These are phyloP conservation scores for Fusarium algeriense DNA, from an alignment of 2,329 filamentous ascomycete species.

Conservation along the genomic window DNA sequence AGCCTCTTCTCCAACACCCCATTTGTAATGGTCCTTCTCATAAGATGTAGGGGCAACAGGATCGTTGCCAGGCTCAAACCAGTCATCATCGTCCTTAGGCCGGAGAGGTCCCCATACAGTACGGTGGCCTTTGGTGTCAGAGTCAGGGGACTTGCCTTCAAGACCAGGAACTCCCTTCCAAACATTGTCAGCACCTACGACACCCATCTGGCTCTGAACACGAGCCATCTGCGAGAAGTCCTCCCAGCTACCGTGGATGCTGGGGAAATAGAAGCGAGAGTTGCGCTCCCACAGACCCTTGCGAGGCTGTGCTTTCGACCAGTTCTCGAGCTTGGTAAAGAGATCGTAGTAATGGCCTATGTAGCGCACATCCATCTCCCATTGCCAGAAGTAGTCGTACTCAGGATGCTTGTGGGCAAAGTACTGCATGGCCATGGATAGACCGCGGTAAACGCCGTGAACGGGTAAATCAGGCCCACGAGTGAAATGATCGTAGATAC, in stretches of 20 bases:
- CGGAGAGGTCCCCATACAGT: constrained; percentile 87
- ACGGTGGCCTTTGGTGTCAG: constrained; percentile 56
- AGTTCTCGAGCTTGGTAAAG: constrained; percentile 75
- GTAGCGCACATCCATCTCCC: constrained; percentile 94
- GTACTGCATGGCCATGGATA: constrained; percentile 94
- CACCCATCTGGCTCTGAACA: constrained; percentile 79
- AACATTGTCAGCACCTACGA: constrained; percentile 73
- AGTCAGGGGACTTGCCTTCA: constrained; percentile 54
- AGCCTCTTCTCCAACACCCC: constrained; percentile 91
- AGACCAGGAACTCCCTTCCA: constrained; percentile 67
- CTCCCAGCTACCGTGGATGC: constrained; percentile 81
- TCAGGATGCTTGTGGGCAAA: constrained; percentile 91
- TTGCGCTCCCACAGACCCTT: constrained; percentile 88
- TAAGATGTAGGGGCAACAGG: constrained; percentile 76
- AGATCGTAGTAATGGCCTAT: constrained; percentile 87
- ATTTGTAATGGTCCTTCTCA: constrained; percentile 83
- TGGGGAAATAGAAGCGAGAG: constrained; percentile 80
- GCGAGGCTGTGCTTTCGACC: constrained; percentile 79
- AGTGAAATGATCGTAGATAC: constrained; percentile 81
- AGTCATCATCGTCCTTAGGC: constrained; percentile 75
- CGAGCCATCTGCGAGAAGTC: constrained; percentile 81
- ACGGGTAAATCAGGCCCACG: constrained; percentile 77
- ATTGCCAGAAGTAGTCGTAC: constrained; percentile 93
- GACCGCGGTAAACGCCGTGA: constrained; percentile 91
- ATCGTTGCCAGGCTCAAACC: constrained; percentile 79